Evolutionary conservation across 1,139 yeast genomes (phyloP).

Genomic region (Nematodospora anomalae): DNA sequence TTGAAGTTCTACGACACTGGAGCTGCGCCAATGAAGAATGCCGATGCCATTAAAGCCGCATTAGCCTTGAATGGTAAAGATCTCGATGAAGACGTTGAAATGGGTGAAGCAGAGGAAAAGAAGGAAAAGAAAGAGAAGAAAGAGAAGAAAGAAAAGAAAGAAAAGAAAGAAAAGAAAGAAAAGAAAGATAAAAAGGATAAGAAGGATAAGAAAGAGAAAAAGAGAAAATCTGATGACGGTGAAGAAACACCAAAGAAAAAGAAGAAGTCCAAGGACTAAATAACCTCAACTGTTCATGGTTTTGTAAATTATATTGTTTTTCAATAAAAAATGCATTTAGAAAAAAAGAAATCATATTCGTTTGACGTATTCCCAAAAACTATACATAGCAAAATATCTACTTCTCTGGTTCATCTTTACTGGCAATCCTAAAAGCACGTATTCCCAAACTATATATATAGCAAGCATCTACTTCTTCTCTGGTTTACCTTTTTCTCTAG

Average conservation of each 20-base stretch:
- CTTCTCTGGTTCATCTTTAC: too few relatives aligned
- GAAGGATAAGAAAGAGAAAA: conserved; percentile 40
- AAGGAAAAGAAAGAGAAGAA: conserved; percentile 55
- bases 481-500: conserved; percentile 12
- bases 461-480: conserved; percentile 2
- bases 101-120: conserved; percentile 52
- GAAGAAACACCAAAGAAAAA: conserved; percentile 24
- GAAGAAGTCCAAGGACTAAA: conserved; percentile 47
- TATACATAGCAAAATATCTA: too few relatives aligned
- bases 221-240: conserved; percentile 41
- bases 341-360: conserved; percentile 1
- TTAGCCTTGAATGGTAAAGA: conserved; percentile 62
- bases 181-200: conserved; percentile 49
- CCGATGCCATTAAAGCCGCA: conserved; percentile 92
- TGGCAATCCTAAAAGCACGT: background rate
- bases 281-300: conserved; percentile 1
- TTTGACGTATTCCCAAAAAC: background rate
- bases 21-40: conserved; percentile 92
- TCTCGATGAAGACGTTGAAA: conserved; percentile 24
- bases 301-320: conserved; percentile 14
- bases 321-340: conserved; percentile 1
- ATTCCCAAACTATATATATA: too few relatives aligned
- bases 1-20: conserved; percentile 95
- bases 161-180: conserved; percentile 52
- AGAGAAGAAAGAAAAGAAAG: conserved; percentile 57